Base-by-base conservation (phyloP, 2,329 filamentous ascomycete species). In the Chaetomium olivaceum region DNA sequence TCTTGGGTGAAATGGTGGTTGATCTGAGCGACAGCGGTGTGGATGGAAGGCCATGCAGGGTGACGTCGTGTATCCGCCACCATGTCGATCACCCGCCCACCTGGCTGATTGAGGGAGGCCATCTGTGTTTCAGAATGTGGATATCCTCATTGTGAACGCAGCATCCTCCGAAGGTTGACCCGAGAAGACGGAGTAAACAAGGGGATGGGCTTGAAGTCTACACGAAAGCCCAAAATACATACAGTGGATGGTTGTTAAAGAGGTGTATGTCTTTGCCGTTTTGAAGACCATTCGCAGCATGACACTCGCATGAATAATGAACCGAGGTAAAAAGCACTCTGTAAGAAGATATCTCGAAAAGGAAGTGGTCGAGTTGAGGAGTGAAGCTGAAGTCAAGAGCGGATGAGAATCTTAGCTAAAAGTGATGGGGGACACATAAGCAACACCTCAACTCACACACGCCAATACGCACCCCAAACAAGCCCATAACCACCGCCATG, bases 1-100 rank as follows among this genome's bases (percentile, higher is more conserved):
- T 54, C 14, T 54, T 54, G 27, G 51, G 5, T 54, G 31, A 54
- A 54, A 19, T 29, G 25, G 51, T 29, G 51, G 19, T 14, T 43
- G 9, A 23, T 21, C 29, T 7, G 59, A 19, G 21, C 14, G 59
- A 50, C 31, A 14, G 48, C 48, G 11, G 48, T 52, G 52, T 27
- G 60, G 36, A 14, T 19, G 7, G 27, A 27, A 5, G 33, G 21
- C 23, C 23, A 31, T 55, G 62, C 62, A 59, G 14, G 16, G 62
- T 63, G 62, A 63, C 62, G 62, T 63, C 56, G 56, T 14, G 46
- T 48, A 50, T 58, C 54, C 52, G 27, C 61, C 48, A 16, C n/a
- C 25, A 7, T 55, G 62, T 55, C 62, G 62, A 63, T 63, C 55
- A 54, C 48, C 33, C 36, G 56, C 23, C 54, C 54, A 58, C n/a